Evolutionary conservation across 345 rosid genomes (phyloP), one percentile per base, ranked within the genome.

Genomic region (Citrus medica): DNA sequence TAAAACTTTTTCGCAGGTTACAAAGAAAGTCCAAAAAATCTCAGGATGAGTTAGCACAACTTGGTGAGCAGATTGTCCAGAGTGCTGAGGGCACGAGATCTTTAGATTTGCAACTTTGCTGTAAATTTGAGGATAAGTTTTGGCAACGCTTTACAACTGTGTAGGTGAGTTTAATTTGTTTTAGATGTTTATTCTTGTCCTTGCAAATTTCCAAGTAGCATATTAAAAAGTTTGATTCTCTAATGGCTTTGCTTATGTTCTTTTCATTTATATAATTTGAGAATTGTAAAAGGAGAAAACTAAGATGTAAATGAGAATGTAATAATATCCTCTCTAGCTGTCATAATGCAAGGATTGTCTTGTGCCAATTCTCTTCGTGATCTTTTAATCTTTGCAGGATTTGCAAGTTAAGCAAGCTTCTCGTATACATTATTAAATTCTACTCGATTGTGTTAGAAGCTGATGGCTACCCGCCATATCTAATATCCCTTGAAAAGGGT

Each of bases 71-170:
- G 78, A 88, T 93, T 92, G 98, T 91, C 79, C 76, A 69, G 46
- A 93, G 94, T 89, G 82, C 94, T 76, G 98, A 93, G 85, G 98
- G 98, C 48, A 95, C 98, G 75, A 91, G 95, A 84, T 94, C 97
- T 67, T 58, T 95, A 65, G 98, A 95, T 69, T 86, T 95, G 87
- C 96, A 93, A 83, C 95, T 95, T 60, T 95, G 42, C 10, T 40
- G 13, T 2, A 40, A 9, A 8, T 40, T 40, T 40, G 46, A 33
- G 35, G 30, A 28, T 28, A 28, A 28, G 30, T 28, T 28, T 28
- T 3, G 3, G 30, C 30, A 2, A 28, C 0, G 30, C 30, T 28
- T 28, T 28, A 28, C 30, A 63, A 85, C 91, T 82, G 98, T 98
- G 75, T 95, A 93, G 83, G 98, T 95, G 80, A 93, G 95, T 87